Base-by-base conservation (phyloP, 768 basidiomycete species). In the Boletales sp. region DNA sequence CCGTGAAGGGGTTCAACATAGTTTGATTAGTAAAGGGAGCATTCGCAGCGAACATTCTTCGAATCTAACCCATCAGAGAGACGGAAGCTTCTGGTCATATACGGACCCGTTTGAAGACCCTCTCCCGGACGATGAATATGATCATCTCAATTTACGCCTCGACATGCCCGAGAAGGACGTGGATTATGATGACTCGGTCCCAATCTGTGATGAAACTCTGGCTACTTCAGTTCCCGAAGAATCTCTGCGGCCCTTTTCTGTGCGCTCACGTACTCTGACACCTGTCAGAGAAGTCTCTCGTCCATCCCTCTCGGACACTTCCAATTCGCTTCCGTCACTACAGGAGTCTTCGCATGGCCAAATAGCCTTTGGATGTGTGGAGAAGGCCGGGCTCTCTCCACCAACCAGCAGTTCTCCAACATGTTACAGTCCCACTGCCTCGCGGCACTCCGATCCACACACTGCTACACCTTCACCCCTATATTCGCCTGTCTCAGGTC, bases 51-150 rank as follows among this genome's bases (percentile, higher is more conserved):
- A 49, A 38, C 19, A 5, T 35, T 46, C 53, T 31, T 55, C 48
- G 37, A 51, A 36, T 36, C 42, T 48, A 50, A 42, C 35, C 15
- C 54, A 44, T 46, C 53, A 47, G 44, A 48, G 43, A 41, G 60
- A 57, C 4, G 54, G 37, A 32, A 59, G 56, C 21, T 41, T 44
- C 52, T 66, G 61, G 61, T 67, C 54, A 60, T 82, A 84, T 57
- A 60, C 59, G 19, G 81, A 85, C 59, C 80, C 73, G 0, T 75
- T 72, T 50, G 53, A 63, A 28, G 69, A 75, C 45, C 57, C 54
- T 25, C 38, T 48, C n/a, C 52, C 37, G 13, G 61, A 62, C 33
- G 55, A 63, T 14, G 57, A 54, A 15, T 55, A 60, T 38, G 52
- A 48, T 39, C 44, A 37, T 28, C 51, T 52, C 53, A 25, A 57